These are phyloP conservation scores for Podospora comata DNA, from an alignment of 495 filamentous ascomycete species.

Conservation along the genomic window DNA sequence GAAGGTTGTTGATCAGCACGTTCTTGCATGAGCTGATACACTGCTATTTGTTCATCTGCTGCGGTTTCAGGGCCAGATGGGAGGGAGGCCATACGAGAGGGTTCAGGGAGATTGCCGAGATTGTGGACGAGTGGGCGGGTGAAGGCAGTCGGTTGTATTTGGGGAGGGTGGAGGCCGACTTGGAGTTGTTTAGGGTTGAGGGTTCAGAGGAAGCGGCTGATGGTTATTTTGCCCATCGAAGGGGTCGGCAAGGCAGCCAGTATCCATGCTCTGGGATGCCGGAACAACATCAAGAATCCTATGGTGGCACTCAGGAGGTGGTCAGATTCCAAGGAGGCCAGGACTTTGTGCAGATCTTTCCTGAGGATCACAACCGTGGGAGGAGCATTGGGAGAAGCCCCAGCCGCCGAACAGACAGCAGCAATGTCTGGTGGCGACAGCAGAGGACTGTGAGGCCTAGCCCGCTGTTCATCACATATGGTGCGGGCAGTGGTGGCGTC, in stretches of 20 bases:
- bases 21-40: constrained; percentile 59
- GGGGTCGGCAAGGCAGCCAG: not conserved
- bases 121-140: constrained; percentile 55
- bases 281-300: constrained; percentile 14
- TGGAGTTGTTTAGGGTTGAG: constrained; percentile 41
- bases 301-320: not conserved
- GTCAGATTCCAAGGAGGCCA: not conserved
- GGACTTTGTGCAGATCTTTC: not conserved
- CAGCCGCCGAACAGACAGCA: not conserved
- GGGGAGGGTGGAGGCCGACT: constrained; percentile 51
- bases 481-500: not conserved
- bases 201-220: constrained; percentile 3
- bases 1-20: constrained; percentile 52
- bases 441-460: not conserved
- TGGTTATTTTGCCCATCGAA: not conserved
- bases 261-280: constrained; percentile 31
- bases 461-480: not conserved
- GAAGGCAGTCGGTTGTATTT: constrained; percentile 44
- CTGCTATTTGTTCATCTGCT: constrained; percentile 54
- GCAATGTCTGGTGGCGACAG: not conserved
- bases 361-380: not conserved
- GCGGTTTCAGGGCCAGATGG: constrained; percentile 47
- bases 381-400: not conserved
- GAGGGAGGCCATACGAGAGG: constrained; percentile 53
- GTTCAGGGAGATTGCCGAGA: constrained; percentile 47